phyloP scores from a whole-genome alignment of 2,329 filamentous ascomycete species.

The Stylonectria norvegica region DNA sequence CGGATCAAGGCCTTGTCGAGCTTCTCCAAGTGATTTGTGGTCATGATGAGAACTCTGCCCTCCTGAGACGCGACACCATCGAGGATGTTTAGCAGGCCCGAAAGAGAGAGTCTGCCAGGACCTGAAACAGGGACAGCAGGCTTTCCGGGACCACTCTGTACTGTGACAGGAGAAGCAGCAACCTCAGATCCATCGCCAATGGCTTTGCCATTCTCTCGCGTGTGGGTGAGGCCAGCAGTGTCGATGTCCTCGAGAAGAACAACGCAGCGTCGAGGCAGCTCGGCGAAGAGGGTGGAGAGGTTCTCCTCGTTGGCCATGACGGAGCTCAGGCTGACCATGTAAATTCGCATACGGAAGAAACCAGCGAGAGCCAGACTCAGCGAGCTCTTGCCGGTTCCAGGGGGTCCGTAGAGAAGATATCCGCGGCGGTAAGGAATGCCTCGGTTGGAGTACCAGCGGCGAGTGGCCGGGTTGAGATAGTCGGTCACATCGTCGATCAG shows the following conservation, averaged over 20 bases:
- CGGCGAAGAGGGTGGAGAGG: constrained; percentile 60
- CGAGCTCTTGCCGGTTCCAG: constrained; percentile 75
- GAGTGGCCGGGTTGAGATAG: constrained; percentile 59
- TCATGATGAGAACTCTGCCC: constrained; percentile 62
- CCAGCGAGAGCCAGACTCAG: constrained; percentile 68
- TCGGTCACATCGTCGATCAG: constrained; percentile 60
- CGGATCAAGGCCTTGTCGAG: constrained; percentile 61
- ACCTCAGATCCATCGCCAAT: constrained; percentile 20
- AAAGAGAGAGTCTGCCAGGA: constrained; percentile 58
- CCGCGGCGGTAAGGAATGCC: constrained; percentile 84
- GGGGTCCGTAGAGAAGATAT: constrained; percentile 77
- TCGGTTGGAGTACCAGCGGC: constrained; percentile 77
- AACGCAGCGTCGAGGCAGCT: constrained; percentile 66
- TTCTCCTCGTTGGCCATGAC: constrained; percentile 61
- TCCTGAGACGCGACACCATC: constrained; percentile 68
- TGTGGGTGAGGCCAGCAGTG: constrained; percentile 65
- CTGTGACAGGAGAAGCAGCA: constrained; percentile 13
- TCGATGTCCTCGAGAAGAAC: constrained; percentile 77
- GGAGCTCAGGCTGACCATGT: constrained; percentile 67
- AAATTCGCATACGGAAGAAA: constrained; percentile 66
- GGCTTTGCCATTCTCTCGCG: constrained; percentile 40
- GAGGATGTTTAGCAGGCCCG: constrained; percentile 75
- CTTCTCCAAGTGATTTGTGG: constrained; percentile 61
- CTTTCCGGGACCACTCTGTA: constrained; percentile 4
- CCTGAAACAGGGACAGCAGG: constrained; percentile 6